Evolutionary conservation across 2,329 filamentous ascomycete species (phyloP), one percentile per base, ranked within the genome.

Genomic region (Penicillium sp.): DNA sequence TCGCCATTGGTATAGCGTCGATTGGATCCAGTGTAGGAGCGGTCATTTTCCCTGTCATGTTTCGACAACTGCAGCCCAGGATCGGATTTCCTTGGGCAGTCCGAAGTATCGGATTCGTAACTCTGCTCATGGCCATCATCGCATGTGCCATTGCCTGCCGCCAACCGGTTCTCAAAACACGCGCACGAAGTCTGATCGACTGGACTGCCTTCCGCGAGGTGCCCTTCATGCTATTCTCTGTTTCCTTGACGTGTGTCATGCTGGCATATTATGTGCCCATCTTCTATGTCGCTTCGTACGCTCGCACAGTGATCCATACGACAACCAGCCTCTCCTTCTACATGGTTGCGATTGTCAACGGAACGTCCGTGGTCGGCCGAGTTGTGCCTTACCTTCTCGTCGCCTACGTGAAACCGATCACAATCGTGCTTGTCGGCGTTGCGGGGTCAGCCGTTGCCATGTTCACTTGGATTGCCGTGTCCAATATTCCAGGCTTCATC

Each of bases 71-170:
- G 0, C 75, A 86, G 6, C 82, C 84, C 0, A 76, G 75, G 20
- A 73, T 88, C 4, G 86, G 86, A 0, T 88, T 88, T 59, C 75
- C 79, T 0, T 88, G 85, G 84, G 84, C 86, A 0, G 80, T 86
- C 0, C 77, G 86, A 1, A 78, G 81, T 0, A 82, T 86, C 62
- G 85, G 79, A 0, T 81, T 88, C 49, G 78, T 88, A 28, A 83
- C 71, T 0, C 77, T 85, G 2, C 55, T 70, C 17, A 73, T 77
- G 17, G 74, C 75, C 5, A 55, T 73, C 7, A 61, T 74, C 39
- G 73, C 73, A 15, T 70, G 73, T 52, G 57, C 76, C 48, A 71
- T 73, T 38, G 72, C 77, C 1, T 78, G 79, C 41, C 70, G 76
- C 43, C 75, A 72, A 50, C 75, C 79, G 5, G 74, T 77, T 4